phyloP scores from a whole-genome alignment of 2,329 filamentous ascomycete genomes.

The Botryotinia calthae region DNA sequence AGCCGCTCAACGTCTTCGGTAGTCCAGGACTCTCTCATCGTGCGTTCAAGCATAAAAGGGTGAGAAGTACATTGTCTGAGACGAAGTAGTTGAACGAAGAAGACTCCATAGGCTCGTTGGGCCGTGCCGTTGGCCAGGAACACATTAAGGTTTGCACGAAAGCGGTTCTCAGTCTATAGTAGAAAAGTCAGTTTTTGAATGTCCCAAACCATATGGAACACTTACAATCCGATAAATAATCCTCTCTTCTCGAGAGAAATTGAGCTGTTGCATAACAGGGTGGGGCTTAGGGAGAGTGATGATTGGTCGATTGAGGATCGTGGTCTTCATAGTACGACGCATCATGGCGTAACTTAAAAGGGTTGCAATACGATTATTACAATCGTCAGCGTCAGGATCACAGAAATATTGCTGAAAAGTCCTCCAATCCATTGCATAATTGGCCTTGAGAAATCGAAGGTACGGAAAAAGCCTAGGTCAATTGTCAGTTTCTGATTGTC shows the following conservation, averaged over 20 bases:
- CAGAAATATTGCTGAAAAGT: slow-evolving; percentile 37
- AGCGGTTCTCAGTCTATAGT: slow-evolving; percentile 41
- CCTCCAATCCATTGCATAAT: slow-evolving; percentile 33
- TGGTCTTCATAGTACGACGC: slow-evolving; percentile 53
- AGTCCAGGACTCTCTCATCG: slow-evolving; percentile 36
- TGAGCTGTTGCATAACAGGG: slow-evolving; percentile 43
- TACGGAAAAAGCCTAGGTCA: slow-evolving; percentile 36
- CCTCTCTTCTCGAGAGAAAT: slow-evolving; percentile 52
- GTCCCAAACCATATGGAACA: slow-evolving; percentile 34
- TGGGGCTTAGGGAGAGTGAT: slow-evolving; percentile 51
- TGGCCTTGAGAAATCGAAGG: slow-evolving; percentile 36
- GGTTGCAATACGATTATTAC: slow-evolving; percentile 29
- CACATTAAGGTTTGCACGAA: slow-evolving; percentile 33
- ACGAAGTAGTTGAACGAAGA: slow-evolving; percentile 38
- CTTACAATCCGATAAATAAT: slow-evolving; percentile 54
- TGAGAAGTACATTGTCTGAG: slow-evolving; percentile 38
- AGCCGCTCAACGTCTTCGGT: slow-evolving; percentile 32
- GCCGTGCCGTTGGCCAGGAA: slow-evolving; percentile 29
- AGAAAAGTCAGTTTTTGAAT: slow-evolving; percentile 19
- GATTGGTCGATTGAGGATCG: slow-evolving; percentile 52
- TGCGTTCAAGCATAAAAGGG: slow-evolving; percentile 37
- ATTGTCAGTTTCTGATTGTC: slow-evolving; percentile 17
- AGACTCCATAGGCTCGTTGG: slow-evolving; percentile 29
- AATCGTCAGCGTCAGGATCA: slow-evolving; percentile 30
- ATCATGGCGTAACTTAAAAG: slow-evolving; percentile 47